Conservation (phyloP, 768 basidiomycete genomes). For the Phaeotremella skinneri region DNA sequence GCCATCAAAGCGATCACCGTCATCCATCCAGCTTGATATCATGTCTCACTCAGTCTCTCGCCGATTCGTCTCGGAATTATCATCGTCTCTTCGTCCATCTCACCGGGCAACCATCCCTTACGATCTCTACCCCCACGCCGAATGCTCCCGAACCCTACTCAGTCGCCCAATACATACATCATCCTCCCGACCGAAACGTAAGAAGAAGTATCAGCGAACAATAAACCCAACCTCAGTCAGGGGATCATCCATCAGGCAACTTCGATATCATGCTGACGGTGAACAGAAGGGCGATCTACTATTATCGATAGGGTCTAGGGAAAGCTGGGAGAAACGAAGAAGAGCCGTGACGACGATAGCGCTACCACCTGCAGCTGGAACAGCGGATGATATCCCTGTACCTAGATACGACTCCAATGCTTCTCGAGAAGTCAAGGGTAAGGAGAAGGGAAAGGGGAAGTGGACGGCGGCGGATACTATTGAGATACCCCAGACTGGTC, state of each 20-base stretch:
- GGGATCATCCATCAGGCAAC: background rate
- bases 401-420: too few species aligned
- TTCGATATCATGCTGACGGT: background rate
- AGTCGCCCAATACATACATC: background rate
- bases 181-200: background rate
- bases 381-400: background rate
- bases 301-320: background rate
- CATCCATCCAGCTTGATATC: too few species aligned
- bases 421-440: too few species aligned
- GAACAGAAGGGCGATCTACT: background rate
- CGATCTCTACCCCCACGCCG: background rate
- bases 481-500: background rate
- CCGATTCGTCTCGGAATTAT: background rate
- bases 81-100: background rate
- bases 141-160: background rate
- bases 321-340: background rate
- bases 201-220: background rate
- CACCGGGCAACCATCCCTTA: background rate
- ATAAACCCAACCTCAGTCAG: background rate
- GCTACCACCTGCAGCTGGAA: background rate
- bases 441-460: background rate
- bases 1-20: too few species aligned
- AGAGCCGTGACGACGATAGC: background rate
- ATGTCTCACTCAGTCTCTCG: background rate
- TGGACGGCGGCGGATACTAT: background rate